Conservation (phyloP, 192 early-diverging fungal genomes). For the Coemansia nantahalensis region DNA sequence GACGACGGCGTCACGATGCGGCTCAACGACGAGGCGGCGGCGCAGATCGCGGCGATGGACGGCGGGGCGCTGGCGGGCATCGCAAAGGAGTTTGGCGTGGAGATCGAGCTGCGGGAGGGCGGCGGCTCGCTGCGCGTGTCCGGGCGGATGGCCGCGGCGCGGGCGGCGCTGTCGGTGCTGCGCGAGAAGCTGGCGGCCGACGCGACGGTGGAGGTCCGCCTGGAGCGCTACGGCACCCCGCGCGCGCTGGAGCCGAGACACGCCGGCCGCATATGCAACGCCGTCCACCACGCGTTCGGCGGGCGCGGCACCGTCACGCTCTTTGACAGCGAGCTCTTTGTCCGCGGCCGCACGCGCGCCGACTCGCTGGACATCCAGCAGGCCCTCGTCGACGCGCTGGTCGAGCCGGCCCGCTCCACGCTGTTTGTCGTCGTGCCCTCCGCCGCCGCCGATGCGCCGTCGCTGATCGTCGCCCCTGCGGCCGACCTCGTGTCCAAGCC, state of each 20-base stretch:
- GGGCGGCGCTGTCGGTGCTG: conserved; percentile 25
- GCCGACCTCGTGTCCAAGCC: conserved; percentile 23
- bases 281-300: neutral
- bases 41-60: conserved; percentile 7
- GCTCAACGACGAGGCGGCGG: conserved; percentile 10
- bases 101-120: conserved; percentile 4
- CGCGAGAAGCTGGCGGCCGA: conserved; percentile 30
- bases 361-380: conserved; percentile 30
- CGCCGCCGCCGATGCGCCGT: neutral
- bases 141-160: conserved; percentile 23
- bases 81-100: conserved; percentile 24
- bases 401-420: conserved; percentile 15
- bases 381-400: conserved; percentile 27
- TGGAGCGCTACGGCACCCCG: conserved; percentile 14
- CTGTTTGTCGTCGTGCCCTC: conserved; percentile 21
- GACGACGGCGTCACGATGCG: conserved; percentile 23
- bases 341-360: conserved; percentile 12
- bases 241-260: conserved; percentile 17
- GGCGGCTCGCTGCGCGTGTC: conserved; percentile 8
- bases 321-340: conserved; percentile 26
- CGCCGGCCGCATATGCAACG: neutral
- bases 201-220: conserved; percentile 22
- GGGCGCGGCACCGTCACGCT: conserved; percentile 5
- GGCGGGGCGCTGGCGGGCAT: conserved; percentile 3
- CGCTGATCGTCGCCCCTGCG: conserved; percentile 14